Percentiles rank a stretch among this genome's conserved stretches.
phyloP scores from a whole-genome alignment of 129 eudicot genomes.

The Daucus carota region DNA sequence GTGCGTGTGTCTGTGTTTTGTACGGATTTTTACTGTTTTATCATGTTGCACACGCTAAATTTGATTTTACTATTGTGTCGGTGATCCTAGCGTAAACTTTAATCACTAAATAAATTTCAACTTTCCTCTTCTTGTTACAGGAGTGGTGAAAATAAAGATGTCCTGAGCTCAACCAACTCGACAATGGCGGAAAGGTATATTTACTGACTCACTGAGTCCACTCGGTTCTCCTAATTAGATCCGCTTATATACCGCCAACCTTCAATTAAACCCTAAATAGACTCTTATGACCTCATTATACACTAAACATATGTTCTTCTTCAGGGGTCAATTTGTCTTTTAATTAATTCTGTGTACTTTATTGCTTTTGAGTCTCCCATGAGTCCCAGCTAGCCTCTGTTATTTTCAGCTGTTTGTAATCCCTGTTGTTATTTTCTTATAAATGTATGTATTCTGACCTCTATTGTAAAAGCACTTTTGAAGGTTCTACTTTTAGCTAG shows the following conservation, averaged over 20 bases:
- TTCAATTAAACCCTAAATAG: background rate
- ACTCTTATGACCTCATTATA: background rate
- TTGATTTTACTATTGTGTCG: background rate
- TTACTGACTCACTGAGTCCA: slow-evolving; percentile 13
- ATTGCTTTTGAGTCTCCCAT: too few species aligned
- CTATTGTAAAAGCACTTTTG: background rate
- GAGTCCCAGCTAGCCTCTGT: background rate
- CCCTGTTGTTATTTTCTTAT: too few species aligned
- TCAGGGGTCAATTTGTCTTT: background rate
- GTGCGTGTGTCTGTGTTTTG: background rate
- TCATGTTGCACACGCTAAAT: background rate
- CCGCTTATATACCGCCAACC: background rate
- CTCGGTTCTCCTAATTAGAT: slow-evolving; percentile 12
- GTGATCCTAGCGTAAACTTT: background rate
- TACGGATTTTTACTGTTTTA: background rate
- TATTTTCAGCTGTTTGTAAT: background rate
- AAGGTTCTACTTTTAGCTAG: background rate
- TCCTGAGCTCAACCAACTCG: slow-evolving; percentile 57
- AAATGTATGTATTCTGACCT: background rate
- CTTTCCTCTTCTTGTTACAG: slow-evolving; percentile 22
- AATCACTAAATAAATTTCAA: background rate
- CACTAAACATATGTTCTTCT: background rate
- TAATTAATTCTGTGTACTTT: background rate
- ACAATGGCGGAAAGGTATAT: slow-evolving; percentile 48
- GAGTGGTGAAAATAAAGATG: slow-evolving; percentile 33